Conservation (phyloP, 257 asterid species). For the Lantana camara region DNA sequence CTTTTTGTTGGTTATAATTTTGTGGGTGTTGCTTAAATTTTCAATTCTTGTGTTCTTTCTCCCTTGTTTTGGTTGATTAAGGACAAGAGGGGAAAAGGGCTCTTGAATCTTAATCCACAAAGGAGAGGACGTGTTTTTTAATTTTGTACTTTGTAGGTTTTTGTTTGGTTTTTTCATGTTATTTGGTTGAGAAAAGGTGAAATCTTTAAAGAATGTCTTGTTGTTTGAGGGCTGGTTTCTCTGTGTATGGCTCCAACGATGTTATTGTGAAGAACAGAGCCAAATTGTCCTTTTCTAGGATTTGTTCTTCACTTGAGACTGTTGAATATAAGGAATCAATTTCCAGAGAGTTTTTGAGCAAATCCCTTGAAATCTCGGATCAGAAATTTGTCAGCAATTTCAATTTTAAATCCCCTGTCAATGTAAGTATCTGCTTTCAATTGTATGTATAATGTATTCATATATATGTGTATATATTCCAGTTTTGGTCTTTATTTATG, state of each 20-base stretch:
- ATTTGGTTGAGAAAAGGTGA: conserved; percentile 30
- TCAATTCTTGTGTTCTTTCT: conserved; percentile 3
- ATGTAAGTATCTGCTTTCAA: conserved; percentile 39
- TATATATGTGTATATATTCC: not conserved
- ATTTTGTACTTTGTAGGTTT: conserved; percentile 17
- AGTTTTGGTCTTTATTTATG: not conserved
- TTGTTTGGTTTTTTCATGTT: conserved; percentile 24
- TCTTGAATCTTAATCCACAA: conserved; percentile 29
- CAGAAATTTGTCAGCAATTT: conserved; percentile 21
- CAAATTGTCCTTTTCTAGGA: conserved; percentile 31
- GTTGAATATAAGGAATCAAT: conserved; percentile 49
- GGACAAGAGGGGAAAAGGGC: conserved; percentile 30
- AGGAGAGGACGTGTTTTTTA: conserved; percentile 6
- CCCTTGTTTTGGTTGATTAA: conserved; percentile 21
- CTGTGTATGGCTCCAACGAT: conserved; percentile 46
- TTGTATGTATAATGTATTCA: not conserved
- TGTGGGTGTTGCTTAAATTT: conserved; percentile 20
- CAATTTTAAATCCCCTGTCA: conserved; percentile 38
- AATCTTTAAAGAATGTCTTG: conserved; percentile 57
- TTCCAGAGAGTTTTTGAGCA: conserved; percentile 42
- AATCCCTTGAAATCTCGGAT: conserved; percentile 40
- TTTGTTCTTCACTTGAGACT: conserved; percentile 42
- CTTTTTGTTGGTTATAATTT: conserved; percentile 20
- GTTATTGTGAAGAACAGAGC: conserved; percentile 34
- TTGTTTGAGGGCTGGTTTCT: conserved; percentile 51